Conservation (phyloP, 108 stramenopile genomes). For the Nannochloropsis salina region DNA sequence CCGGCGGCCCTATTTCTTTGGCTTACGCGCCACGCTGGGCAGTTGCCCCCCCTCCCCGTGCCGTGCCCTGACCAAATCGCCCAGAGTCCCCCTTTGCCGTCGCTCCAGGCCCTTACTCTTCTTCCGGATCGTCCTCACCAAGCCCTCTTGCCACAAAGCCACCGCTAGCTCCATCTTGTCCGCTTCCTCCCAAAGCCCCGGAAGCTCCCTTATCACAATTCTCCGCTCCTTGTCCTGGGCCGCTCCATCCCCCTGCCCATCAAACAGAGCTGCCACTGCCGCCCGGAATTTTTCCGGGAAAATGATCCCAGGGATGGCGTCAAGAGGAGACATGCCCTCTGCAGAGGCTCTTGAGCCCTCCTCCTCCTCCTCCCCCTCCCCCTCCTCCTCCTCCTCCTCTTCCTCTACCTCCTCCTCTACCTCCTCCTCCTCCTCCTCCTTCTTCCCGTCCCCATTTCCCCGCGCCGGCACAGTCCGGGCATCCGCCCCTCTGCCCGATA, state of each 20-base stretch:
- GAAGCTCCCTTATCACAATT: neutral
- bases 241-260: neutral
- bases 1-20: neutral
- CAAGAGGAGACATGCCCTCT: neutral
- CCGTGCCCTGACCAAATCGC: neutral
- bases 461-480: no score
- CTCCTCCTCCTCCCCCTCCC: neutral
- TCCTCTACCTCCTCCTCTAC: neutral
- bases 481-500: no score
- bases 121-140: neutral
- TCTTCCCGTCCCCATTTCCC: no score
- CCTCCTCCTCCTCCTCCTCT: neutral
- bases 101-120: neutral
- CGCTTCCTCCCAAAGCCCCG: neutral
- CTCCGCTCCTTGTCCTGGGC: neutral
- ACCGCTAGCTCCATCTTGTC: slow-evolving; percentile 17
- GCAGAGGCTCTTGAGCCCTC: neutral
- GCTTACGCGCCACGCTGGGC: neutral
- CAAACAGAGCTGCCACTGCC: neutral
- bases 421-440: neutral
- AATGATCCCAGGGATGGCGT: neutral
- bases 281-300: neutral
- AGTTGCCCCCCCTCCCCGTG: neutral
- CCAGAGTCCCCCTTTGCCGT: neutral
- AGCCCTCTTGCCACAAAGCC: neutral